These are phyloP conservation scores for Penicillium sp. DNA, from an alignment of 2,329 filamentous ascomycete species.

Conservation along the genomic window DNA sequence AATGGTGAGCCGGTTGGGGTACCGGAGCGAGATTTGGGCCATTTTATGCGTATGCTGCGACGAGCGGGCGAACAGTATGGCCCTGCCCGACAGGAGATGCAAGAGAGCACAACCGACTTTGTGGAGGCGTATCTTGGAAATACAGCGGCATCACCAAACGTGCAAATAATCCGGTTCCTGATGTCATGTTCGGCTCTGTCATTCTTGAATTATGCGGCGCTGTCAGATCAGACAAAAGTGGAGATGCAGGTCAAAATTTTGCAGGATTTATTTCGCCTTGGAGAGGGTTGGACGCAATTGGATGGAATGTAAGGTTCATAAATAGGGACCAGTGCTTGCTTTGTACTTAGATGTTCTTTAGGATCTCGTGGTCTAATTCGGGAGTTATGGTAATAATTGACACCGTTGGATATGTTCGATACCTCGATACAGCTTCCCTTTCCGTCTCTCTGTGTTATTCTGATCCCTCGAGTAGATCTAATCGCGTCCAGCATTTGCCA, in stretches of 20 bases:
- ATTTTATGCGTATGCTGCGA: slow-evolving; percentile 1
- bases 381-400: neutral
- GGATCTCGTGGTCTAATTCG: neutral
- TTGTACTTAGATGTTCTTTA: neutral
- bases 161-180: neutral
- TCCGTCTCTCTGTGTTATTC: neutral
- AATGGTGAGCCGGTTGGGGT: neutral
- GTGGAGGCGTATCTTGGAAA: neutral
- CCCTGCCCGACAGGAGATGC: neutral
- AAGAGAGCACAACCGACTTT: neutral
- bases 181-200: slow-evolving; percentile 2
- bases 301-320: neutral
- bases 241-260: neutral
- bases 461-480: neutral
- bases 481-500: neutral
- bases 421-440: neutral
- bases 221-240: neutral
- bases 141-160: neutral
- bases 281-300: neutral
- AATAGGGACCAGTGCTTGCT: neutral
- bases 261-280: neutral
- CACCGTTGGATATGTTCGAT: neutral
- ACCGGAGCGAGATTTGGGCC: neutral
- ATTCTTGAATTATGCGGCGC: neutral
- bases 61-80: neutral